Base-by-base conservation (phyloP, 257 asterid genomes). In the Salvia splendens region DNA sequence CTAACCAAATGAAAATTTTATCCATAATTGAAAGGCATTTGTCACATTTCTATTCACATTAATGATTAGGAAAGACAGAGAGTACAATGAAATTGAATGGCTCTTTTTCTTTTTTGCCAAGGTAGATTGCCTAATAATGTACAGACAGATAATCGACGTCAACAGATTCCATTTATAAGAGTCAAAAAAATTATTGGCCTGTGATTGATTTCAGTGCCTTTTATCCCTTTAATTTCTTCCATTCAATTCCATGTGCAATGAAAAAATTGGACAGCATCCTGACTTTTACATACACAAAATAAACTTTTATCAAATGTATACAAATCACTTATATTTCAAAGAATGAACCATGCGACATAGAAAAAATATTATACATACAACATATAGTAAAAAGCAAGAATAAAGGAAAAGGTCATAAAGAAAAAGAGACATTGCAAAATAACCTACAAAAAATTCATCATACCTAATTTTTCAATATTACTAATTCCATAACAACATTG, bases 151-250 rank as follows among this genome's bases (percentile, higher is more conserved):
- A 55, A 56, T 66, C 59, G 59, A 59, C 38, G 64, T 33, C 6
- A 52, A 67, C 64, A 73, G 15, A 73, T 35, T 42, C 69, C 75
- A 62, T 10, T 42, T 12, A 51, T 16, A 66, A 59, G 55, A 24
- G 30, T 24, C 30, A 5, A 11, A 67, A 42, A 57, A 17, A 40
- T 10, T 46, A 41, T 14, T 14, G 12, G 51, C 66, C 17, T 61
- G 52, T 20, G 52, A 61, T 20, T 17, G 40, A 41, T 42, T 60
- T 60, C 15, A 20, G 66, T 40, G 41, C 42, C 54, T 62, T 43
- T 16, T 43, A 61, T 61, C 38, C 41, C 30, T 24, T 24, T 24
- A 24, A 24, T 24, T 24, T 24, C 30, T 24, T 2, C 30, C 30
- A 24, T 24, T 24, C 30, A 24, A 24, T 24, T 24, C 30, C 30